Evolutionary conservation across 1,284 basidiomycete genomes (phyloP).

Genomic region (Fereydounia khargensis): DNA sequence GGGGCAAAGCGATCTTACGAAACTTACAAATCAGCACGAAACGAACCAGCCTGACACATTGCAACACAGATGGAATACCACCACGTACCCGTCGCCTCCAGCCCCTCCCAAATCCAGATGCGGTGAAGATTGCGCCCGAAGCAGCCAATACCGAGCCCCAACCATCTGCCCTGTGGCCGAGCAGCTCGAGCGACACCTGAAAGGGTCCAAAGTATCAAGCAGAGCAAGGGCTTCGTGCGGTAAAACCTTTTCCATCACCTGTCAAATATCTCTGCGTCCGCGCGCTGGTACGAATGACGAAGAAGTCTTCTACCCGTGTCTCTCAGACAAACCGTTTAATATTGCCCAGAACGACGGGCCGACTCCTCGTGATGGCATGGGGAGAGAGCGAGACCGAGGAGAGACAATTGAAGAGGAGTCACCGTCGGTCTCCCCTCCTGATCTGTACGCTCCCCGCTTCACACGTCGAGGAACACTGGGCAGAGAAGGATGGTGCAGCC

Average conservation of each 20-base stretch:
- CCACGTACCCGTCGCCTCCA: too few relatives aligned
- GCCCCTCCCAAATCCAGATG: too few relatives aligned
- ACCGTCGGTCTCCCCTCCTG: constrained; percentile 3
- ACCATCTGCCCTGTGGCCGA: too few relatives aligned
- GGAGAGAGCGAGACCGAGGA: neutral
- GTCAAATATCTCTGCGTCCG: constrained; percentile 3
- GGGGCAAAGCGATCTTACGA: too few relatives aligned
- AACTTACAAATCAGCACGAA: too few relatives aligned
- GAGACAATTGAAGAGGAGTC: constrained; percentile 1
- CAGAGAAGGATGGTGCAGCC: constrained; percentile 8
- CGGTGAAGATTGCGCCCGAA: too few relatives aligned
- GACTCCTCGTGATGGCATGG: neutral
- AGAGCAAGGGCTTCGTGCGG: too few relatives aligned
- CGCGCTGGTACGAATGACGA: constrained; percentile 3
- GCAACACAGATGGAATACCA: too few relatives aligned
- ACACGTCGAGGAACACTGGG: constrained; percentile 6
- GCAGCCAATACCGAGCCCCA: too few relatives aligned
- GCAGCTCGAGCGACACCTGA: too few relatives aligned
- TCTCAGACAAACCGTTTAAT: constrained; percentile 1
- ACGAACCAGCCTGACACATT: too few relatives aligned
- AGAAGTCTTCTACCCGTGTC: constrained; percentile 3
- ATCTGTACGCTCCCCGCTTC: constrained; percentile 12
- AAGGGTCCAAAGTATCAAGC: too few relatives aligned
- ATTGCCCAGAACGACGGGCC: constrained; percentile 3
- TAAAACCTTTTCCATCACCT: constrained; percentile 2